phyloP scores from a whole-genome alignment of 2,329 filamentous ascomycete genomes.

The Xylariales sp. region DNA sequence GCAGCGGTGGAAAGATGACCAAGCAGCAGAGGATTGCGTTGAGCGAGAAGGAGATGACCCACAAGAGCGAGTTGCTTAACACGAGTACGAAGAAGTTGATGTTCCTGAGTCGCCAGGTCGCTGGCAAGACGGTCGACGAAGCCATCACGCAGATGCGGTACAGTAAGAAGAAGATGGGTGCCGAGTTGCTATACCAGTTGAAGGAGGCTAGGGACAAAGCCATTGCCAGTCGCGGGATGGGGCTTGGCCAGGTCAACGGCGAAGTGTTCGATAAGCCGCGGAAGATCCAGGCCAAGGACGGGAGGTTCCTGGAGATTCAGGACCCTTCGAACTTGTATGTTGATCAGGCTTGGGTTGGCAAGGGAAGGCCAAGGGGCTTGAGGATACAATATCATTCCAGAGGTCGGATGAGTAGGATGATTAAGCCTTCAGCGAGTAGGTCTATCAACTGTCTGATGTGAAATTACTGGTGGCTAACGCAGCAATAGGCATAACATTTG shows the following conservation, averaged over 20 bases:
- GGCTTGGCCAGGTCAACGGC: constrained; percentile 49
- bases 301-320: constrained; percentile 63
- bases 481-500: constrained; percentile 63
- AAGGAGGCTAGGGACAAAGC: constrained; percentile 79
- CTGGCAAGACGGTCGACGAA: constrained; percentile 89
- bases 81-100: constrained; percentile 91
- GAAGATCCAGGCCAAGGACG: constrained; percentile 69
- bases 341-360: constrained; percentile 87
- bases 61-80: constrained; percentile 68
- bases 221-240: constrained; percentile 79
- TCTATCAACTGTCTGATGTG: constrained; percentile 21
- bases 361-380: constrained; percentile 56
- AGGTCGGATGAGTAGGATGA: constrained; percentile 63
- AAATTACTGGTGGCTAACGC: constrained; percentile 15
- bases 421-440: constrained; percentile 71
- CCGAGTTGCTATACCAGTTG: constrained; percentile 73
- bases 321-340: constrained; percentile 85
- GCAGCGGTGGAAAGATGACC: constrained; percentile 60
- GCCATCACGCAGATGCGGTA: constrained; percentile 93
- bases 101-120: constrained; percentile 80
- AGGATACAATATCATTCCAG: constrained; percentile 69
- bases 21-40: constrained; percentile 64
- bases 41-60: constrained; percentile 48
- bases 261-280: constrained; percentile 37
- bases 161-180: constrained; percentile 86